A percentile compares a stretch with the other conserved stretches of the same genome.
Evolutionary conservation across 495 filamentous ascomycete genomes (phyloP).

Genomic region (Trichoderma virens): DNA sequence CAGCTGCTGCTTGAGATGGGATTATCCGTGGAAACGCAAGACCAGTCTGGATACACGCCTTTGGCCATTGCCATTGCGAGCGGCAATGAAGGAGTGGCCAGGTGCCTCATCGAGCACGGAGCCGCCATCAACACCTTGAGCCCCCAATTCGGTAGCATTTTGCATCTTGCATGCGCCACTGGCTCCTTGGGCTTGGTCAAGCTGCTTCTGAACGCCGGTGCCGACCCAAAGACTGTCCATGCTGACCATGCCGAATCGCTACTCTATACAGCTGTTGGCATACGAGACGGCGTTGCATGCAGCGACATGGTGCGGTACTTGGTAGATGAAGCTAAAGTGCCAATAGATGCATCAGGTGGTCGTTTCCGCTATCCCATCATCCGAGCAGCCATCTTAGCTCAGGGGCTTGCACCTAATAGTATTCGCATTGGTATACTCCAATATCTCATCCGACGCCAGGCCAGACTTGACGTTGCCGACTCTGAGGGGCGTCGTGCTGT

Average conservation of each 20-base stretch:
- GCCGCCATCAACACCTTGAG: not conserved
- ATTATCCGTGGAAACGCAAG: not conserved
- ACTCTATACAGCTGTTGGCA: conserved; percentile 9
- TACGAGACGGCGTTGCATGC: not conserved
- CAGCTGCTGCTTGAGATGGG: not conserved
- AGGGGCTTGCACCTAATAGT: too few species aligned
- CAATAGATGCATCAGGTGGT: conserved; percentile 11
- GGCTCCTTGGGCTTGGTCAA: conserved; percentile 10
- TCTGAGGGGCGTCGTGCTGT: conserved; percentile 11
- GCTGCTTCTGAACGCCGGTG: conserved; percentile 12
- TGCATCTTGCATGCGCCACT: not conserved
- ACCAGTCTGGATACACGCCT: not conserved
- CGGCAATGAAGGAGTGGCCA: not conserved
- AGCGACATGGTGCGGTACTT: conserved; percentile 13
- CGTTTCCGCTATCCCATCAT: conserved; percentile 7
- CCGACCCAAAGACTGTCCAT: conserved; percentile 9
- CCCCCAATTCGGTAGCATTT: conserved; percentile 13
- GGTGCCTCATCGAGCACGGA: not conserved
- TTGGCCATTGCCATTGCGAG: not conserved
- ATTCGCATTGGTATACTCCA: too few species aligned
- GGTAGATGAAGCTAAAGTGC: conserved; percentile 11
- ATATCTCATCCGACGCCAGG: conserved; percentile 13
- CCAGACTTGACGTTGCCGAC: conserved; percentile 11
- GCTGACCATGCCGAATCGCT: conserved; percentile 4
- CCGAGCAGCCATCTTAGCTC: too few species aligned